Percentiles rank a stretch among this genome's conserved stretches.
Conservation (phyloP, 2,329 filamentous ascomycete genomes). For the Spiromastix sp. region DNA sequence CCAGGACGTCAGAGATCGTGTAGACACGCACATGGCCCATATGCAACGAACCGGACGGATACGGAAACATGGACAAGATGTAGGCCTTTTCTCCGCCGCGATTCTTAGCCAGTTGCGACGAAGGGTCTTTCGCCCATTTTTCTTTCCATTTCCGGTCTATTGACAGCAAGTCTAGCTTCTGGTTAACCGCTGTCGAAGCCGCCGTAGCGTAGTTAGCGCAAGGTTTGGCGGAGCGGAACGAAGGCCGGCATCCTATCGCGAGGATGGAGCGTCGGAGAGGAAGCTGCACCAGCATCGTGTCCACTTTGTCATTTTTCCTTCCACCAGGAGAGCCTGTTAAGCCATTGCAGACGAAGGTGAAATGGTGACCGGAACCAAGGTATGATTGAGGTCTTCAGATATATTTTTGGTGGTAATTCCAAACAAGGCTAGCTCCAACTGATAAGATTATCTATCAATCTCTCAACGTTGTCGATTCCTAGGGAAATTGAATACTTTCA, state of each 20-base stretch:
- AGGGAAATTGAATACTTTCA: too few species aligned
- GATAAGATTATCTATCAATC: too few species aligned
- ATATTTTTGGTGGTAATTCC: too few species aligned
- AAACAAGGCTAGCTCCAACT: not conserved
- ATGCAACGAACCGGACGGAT: conserved; percentile 78
- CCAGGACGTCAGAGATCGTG: conserved; percentile 77
- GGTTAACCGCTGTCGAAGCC: conserved; percentile 15
- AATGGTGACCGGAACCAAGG: too few species aligned
- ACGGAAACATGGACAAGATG: conserved; percentile 86
- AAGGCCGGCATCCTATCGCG: not conserved
- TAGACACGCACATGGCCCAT: conserved; percentile 83
- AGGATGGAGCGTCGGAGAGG: conserved; percentile 1
- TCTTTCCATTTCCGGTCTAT: conserved; percentile 47
- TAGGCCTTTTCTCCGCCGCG: conserved; percentile 41
- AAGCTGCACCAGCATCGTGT: not conserved
- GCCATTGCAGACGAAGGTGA: too few species aligned
- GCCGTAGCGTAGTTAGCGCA: conserved; percentile 7
- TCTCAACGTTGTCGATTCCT: too few species aligned
- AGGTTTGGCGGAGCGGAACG: not conserved
- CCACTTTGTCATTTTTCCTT: not conserved
- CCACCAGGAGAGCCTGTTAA: not conserved
- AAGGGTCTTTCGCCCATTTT: conserved; percentile 30
- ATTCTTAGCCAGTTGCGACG: conserved; percentile 3
- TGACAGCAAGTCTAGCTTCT: conserved; percentile 32
- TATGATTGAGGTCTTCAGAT: too few species aligned